phyloP scores from a whole-genome alignment of 495 filamentous ascomycete genomes.

The Antarctomyces pellizariae region DNA sequence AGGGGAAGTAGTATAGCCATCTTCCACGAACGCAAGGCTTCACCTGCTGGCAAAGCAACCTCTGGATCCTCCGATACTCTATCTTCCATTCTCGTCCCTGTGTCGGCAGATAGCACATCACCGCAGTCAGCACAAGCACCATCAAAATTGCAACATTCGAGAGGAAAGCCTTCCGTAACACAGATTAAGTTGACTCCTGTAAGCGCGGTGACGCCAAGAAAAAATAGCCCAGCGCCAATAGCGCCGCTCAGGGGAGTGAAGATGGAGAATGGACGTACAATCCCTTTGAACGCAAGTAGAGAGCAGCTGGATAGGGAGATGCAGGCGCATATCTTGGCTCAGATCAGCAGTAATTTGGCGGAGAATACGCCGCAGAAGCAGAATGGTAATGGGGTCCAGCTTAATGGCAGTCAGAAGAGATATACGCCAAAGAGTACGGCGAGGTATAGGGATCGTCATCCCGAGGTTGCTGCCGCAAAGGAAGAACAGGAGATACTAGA shows the following conservation, averaged over 20 bases:
- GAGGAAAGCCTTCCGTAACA: slow-evolving; percentile 4
- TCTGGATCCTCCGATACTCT: no score
- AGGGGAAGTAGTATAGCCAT: no score
- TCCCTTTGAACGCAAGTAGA: slow-evolving; percentile 18
- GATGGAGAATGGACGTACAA: slow-evolving; percentile 18
- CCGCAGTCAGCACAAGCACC: background rate
- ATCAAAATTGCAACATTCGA: background rate
- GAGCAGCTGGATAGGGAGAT: slow-evolving; percentile 23
- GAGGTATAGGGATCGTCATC: slow-evolving; percentile 25
- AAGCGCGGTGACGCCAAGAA: background rate
- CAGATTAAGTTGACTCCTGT: slow-evolving; percentile 4
- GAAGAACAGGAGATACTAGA: slow-evolving; percentile 7
- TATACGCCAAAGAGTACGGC: slow-evolving; percentile 24
- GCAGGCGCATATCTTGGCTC: slow-evolving; percentile 23
- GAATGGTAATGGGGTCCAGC: slow-evolving; percentile 2
- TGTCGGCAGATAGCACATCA: no score
- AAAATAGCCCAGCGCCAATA: background rate
- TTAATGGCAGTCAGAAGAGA: slow-evolving; percentile 1
- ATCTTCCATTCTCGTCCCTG: no score
- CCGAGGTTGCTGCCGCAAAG: slow-evolving; percentile 11
- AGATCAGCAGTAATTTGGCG: slow-evolving; percentile 22
- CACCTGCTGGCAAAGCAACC: no score
- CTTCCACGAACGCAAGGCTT: no score
- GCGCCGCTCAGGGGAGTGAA: slow-evolving; percentile 3
- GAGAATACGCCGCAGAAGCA: slow-evolving; percentile 14